These are phyloP conservation scores for Luzula sylvatica DNA, from an alignment of 176 grass and related monocot species.

Conservation along the genomic window DNA sequence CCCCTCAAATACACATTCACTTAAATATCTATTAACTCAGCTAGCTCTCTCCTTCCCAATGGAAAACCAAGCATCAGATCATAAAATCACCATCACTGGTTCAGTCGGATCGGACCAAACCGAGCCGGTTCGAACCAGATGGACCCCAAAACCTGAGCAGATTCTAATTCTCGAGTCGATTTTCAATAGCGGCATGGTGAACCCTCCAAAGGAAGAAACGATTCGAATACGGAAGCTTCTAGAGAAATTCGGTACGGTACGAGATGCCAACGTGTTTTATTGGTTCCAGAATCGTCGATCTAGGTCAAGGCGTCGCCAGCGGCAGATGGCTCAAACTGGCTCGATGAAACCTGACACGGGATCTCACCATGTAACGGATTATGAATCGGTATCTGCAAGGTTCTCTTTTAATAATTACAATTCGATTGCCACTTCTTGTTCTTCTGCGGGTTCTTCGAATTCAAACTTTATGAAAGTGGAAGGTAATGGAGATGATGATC, in stretches of 20 bases:
- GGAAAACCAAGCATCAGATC: slow-evolving; percentile 17
- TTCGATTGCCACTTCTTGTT: slow-evolving; percentile 23
- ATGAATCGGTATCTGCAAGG: neutral
- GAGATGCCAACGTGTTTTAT: slow-evolving; percentile 95
- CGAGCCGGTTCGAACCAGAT: slow-evolving; percentile 66
- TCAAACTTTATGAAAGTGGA: slow-evolving; percentile 27
- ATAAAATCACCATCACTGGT: slow-evolving; percentile 3
- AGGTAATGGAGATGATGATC: slow-evolving; percentile 41
- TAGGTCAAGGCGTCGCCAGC: slow-evolving; percentile 70
- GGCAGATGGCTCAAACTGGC: slow-evolving; percentile 46
- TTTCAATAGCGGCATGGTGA: slow-evolving; percentile 97
- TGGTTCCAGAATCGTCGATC: slow-evolving; percentile 98
- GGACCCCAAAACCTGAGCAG: slow-evolving; percentile 95
- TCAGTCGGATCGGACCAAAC: slow-evolving; percentile 12
- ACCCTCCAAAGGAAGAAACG: slow-evolving; percentile 91
- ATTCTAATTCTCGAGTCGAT: slow-evolving; percentile 93
- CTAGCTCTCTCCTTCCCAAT: neutral
- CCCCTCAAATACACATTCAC: neutral
- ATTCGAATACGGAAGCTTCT: slow-evolving; percentile 87
- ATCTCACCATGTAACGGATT: slow-evolving; percentile 9
- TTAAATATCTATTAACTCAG: neutral
- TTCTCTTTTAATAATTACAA: slow-evolving; percentile 9
- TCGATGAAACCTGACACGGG: neutral
- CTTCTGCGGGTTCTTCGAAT: slow-evolving; percentile 31
- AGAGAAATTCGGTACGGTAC: slow-evolving; percentile 82